These are phyloP conservation scores for Ophiostoma novo-ulmi DNA, from an alignment of 2,329 filamentous ascomycete species.

Conservation along the genomic window DNA sequence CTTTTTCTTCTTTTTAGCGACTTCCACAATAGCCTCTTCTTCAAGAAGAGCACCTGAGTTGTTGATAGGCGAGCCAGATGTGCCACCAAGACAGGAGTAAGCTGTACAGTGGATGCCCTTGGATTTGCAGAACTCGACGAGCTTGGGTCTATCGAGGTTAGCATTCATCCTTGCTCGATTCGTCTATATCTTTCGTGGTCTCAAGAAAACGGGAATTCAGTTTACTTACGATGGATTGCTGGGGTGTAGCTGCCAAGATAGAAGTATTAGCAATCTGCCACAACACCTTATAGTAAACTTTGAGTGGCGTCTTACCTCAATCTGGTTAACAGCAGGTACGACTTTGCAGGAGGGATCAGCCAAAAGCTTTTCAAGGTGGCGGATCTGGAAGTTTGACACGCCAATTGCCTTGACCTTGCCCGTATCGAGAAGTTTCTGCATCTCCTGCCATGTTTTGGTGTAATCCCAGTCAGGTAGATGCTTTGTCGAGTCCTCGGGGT, in stretches of 20 bases:
- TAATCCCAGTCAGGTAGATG: constrained; percentile 18
- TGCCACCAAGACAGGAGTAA: not conserved
- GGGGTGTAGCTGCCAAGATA: not conserved
- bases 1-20: not conserved
- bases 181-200: not conserved
- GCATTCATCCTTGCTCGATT: not conserved
- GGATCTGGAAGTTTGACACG: constrained; percentile 24
- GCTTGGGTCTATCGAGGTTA: not conserved
- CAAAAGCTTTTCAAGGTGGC: constrained; percentile 39
- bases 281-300: not conserved
- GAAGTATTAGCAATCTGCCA: not conserved
- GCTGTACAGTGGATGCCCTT: constrained; percentile 1
- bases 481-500: constrained; percentile 20
- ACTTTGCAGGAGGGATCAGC: constrained; percentile 38
- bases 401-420: constrained; percentile 26
- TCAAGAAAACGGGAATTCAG: not conserved
- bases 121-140: not conserved
- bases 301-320: constrained; percentile 38
- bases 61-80: not conserved
- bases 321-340: constrained; percentile 54
- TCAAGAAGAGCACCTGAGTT: not conserved
- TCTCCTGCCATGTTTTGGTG: constrained; percentile 25
- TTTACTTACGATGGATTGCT: not conserved
- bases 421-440: constrained; percentile 24
- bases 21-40: not conserved